Evolutionary conservation across 257 asterid genomes (phyloP).

Genomic region (Hygrophila difformis): DNA sequence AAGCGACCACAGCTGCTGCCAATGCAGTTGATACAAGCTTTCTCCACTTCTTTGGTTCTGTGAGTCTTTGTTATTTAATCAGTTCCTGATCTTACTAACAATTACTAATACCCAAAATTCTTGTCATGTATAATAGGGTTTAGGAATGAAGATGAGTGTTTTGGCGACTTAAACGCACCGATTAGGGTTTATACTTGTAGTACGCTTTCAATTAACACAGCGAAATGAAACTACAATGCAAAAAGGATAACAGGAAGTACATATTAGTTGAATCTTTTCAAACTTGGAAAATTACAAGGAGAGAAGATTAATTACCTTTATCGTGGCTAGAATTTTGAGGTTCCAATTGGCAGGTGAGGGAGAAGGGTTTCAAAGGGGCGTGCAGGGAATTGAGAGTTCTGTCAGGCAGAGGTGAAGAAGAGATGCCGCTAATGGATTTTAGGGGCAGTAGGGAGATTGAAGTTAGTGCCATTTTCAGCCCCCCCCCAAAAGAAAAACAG

Average conservation of each 20-base stretch:
- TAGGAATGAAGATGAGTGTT: too few relatives aligned
- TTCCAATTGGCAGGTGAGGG: conserved; percentile 25
- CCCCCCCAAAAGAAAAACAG: too few relatives aligned
- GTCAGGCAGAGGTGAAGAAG: conserved; percentile 21
- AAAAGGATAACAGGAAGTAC: too few relatives aligned
- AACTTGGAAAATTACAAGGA: not conserved
- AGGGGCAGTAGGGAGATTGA: conserved; percentile 45
- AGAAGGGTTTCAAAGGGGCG: conserved; percentile 28
- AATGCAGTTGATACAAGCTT: conserved; percentile 55
- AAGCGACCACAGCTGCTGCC: conserved; percentile 70
- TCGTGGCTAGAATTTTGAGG: conserved; percentile 19
- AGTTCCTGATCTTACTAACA: too few relatives aligned
- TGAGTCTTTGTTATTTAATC: conserved; percentile 8
- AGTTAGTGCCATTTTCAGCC: conserved; percentile 51
- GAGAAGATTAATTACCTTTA: conserved; percentile 21
- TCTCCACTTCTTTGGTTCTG: conserved; percentile 58
- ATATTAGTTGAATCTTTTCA: too few relatives aligned
- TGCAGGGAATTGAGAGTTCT: conserved; percentile 18
- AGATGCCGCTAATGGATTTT: conserved; percentile 31
- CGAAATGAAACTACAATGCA: too few relatives aligned
- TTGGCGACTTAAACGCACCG: too few relatives aligned
- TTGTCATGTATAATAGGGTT: too few relatives aligned
- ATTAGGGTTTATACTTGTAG: too few relatives aligned
- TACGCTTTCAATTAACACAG: too few relatives aligned
- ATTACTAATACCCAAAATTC: too few relatives aligned